Evolutionary conservation across 2,329 filamentous ascomycete species (phyloP), one percentile per base, ranked within the genome.

Genomic region (Fusarium sulawesiense): DNA sequence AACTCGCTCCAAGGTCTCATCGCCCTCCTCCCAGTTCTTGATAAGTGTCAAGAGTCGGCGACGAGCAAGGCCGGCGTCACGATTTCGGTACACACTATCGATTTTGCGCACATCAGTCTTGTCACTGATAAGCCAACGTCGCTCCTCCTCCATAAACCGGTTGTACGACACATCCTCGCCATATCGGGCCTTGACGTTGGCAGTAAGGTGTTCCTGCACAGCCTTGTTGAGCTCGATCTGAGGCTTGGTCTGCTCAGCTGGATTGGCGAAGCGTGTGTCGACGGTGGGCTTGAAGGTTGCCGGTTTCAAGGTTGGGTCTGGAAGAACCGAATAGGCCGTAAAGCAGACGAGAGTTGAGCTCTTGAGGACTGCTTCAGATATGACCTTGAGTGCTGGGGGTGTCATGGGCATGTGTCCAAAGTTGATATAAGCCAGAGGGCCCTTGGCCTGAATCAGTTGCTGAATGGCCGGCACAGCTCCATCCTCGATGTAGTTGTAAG

Each of bases 401-500:
- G 80, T 74, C 45, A 79, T 75, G 57, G 75, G 75, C 61, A 75
- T 83, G 57, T 80, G 77, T 9, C 80, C 78, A 37, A 86, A 76
- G 64, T 82, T 82, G 42, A 86, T 73, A 61, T 82, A 84, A 29
- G 79, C 71, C 9, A 86, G 75, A 11, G 64, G 63, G 12, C 76
- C 68, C 20, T 76, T 74, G 7, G 73, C 72, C 16, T 63, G 65
- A 53, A 85, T 61, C 20, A 85, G 70, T 16, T 71, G 63, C 37
- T 71, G 64, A 12, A 86, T 75, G 23, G 78, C 68, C 4, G 74
- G 63, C 5, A 80, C 74, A 20, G 77, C 75, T 7, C 44, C 76
- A 60, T 83, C 81, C 29, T 81, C 80, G 44, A 86, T 76, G 74
- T 80, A 85, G 63, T 86, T 86, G 76, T 83, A 85, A 29, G 81